Conservation (phyloP, 306 rosid species). For the Mimosa pudica region DNA sequence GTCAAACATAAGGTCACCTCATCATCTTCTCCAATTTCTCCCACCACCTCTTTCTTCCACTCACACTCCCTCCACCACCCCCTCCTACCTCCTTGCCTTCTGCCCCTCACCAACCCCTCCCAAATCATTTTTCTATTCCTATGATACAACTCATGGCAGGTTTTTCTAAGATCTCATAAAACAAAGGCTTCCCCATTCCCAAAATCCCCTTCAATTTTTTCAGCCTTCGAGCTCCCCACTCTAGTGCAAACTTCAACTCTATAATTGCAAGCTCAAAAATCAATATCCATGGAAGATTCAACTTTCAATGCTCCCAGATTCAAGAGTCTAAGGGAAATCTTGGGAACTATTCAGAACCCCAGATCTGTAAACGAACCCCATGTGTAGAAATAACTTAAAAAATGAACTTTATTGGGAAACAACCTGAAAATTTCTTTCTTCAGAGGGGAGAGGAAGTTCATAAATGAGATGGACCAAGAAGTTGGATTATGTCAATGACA, state of each 20-base stretch:
- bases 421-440: slow-evolving; percentile 30
- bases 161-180: slow-evolving; percentile 88
- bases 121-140: no score
- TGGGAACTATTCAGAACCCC: slow-evolving; percentile 30
- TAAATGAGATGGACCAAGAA: slow-evolving; percentile 30
- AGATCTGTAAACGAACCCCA: slow-evolving; percentile 12
- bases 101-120: no score
- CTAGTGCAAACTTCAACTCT: slow-evolving; percentile 25
- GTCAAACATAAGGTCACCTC: no score
- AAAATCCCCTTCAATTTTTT: slow-evolving; percentile 15
- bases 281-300: slow-evolving; percentile 26
- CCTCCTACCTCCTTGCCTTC: no score
- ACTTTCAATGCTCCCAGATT: slow-evolving; percentile 30
- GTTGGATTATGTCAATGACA: slow-evolving; percentile 15
- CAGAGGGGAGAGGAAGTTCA: slow-evolving; percentile 13
- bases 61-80: no score
- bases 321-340: slow-evolving; percentile 33
- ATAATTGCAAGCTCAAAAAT: slow-evolving; percentile 37
- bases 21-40: no score
- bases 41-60: no score
- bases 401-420: slow-evolving; percentile 22
- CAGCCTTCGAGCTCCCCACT: slow-evolving; percentile 10
- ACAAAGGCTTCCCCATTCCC: slow-evolving; percentile 88
- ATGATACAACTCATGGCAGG: slow-evolving; percentile 85
- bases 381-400: slow-evolving; percentile 13